Conservation (phyloP, 2,329 filamentous ascomycete species). For the Plenodomus tracheiphilus region DNA sequence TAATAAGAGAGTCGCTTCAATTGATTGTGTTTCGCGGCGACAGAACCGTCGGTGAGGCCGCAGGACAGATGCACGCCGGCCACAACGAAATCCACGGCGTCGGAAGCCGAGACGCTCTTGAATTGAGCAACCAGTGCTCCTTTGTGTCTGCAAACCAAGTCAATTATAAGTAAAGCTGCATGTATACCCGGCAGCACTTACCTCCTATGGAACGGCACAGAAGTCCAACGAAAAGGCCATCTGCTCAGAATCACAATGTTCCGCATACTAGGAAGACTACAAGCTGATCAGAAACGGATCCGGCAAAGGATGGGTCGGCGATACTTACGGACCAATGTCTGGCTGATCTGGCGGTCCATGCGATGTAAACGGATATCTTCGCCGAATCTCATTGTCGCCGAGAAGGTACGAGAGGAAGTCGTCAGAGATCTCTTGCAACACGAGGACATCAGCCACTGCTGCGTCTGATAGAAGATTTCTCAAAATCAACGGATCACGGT, state of each 20-base stretch:
- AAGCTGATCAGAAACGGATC: too few relatives aligned
- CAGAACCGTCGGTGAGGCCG: constrained; percentile 62
- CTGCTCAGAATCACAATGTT: constrained; percentile 65
- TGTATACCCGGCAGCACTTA: too few relatives aligned
- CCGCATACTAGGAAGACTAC: constrained; percentile 57
- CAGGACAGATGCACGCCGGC: constrained; percentile 65
- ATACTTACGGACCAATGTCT: constrained; percentile 51
- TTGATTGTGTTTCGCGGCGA: constrained; percentile 61
- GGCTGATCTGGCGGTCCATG: constrained; percentile 59
- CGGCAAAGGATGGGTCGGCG: too few relatives aligned
- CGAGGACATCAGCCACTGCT: constrained; percentile 44
- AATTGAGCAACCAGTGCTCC: constrained; percentile 57
- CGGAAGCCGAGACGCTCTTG: constrained; percentile 29
- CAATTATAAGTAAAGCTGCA: too few relatives aligned
- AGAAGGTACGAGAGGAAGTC: constrained; percentile 63
- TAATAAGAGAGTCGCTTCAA: constrained; percentile 56
- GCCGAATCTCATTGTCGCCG: constrained; percentile 49
- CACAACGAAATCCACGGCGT: constrained; percentile 49
- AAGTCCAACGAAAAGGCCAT: constrained; percentile 59
- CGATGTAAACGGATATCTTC: constrained; percentile 59
- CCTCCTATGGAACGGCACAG: constrained; percentile 56
- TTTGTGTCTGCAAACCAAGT: too few relatives aligned
- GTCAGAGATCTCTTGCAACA: constrained; percentile 67
- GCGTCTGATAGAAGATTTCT: constrained; percentile 37
- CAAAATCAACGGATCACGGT: constrained; percentile 45